phyloP scores from a whole-genome alignment of 371 early-diverging fungal species.

The Lichtheimia ornata region DNA sequence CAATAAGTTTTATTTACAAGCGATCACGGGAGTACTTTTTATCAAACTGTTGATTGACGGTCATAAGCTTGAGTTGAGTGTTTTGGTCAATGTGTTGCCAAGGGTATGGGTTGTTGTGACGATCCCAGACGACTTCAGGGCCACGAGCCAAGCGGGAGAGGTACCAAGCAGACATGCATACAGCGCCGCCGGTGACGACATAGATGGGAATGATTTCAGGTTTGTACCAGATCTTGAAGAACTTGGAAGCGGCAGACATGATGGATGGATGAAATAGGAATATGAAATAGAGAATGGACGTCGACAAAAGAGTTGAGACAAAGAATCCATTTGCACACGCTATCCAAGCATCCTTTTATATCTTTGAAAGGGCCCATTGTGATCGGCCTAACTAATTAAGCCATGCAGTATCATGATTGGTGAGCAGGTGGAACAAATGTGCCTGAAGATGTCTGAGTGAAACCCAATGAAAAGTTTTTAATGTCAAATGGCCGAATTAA shows the following conservation, averaged over 20 bases:
- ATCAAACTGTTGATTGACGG: constrained; percentile 55
- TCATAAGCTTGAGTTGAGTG: constrained; percentile 51
- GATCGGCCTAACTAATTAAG: not conserved
- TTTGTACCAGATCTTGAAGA: constrained; percentile 56
- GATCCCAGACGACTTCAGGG: constrained; percentile 57
- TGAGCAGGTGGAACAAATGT: constrained; percentile 6
- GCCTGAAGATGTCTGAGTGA: no score
- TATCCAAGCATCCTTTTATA: constrained; percentile 6
- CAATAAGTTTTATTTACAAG: constrained; percentile 18
- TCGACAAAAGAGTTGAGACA: constrained; percentile 6
- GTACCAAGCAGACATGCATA: not conserved
- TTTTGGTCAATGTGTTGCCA: constrained; percentile 55
- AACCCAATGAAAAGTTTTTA: no score
- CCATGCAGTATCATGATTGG: constrained; percentile 4
- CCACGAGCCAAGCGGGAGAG: constrained; percentile 21
- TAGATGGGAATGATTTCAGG: constrained; percentile 52
- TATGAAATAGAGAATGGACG: not conserved
- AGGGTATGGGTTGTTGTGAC: constrained; percentile 48
- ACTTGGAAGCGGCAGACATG: constrained; percentile 42
- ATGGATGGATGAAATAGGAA: constrained; percentile 11
- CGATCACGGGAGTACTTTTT: constrained; percentile 36
- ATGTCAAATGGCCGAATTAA: no score
- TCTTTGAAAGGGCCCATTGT: no score
- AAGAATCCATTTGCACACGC: no score
- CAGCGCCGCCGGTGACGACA: constrained; percentile 39